phyloP scores from a whole-genome alignment of 2,329 filamentous ascomycete genomes.

The Trichoderma afroharzianum region DNA sequence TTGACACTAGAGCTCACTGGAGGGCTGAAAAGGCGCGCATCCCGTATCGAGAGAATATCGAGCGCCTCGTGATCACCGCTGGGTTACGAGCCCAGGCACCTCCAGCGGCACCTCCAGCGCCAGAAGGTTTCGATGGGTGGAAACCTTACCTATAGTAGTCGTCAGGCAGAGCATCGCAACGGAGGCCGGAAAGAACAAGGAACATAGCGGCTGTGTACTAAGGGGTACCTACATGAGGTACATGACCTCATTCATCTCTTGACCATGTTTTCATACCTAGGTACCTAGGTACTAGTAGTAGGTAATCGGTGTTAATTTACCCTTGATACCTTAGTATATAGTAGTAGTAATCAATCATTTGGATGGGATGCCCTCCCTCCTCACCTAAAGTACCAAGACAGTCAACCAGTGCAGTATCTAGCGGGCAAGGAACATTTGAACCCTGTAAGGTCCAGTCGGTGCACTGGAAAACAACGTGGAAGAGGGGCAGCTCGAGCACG shows the following conservation, averaged over 20 bases:
- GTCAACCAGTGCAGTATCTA: no score
- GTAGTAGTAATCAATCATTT: not conserved
- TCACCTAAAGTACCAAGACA: no score
- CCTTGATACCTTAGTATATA: no score
- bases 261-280: not conserved
- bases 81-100: conserved; percentile 1
- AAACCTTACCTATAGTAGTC: conserved; percentile 12
- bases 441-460: not conserved
- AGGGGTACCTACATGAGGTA: not conserved
- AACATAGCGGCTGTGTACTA: not conserved
- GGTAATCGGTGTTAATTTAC: not conserved
- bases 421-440: not conserved
- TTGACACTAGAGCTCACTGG: not conserved
- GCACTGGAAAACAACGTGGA: not conserved
- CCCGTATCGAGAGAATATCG: not conserved
- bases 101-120: not conserved
- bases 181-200: not conserved
- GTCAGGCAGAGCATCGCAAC: not conserved
- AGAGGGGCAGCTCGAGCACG: not conserved
- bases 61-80: conserved; percentile 7
- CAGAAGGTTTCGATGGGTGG: conserved; percentile 7
- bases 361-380: not conserved
- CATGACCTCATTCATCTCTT: not conserved
- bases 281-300: no score
- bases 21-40: conserved; percentile 1